These are phyloP conservation scores for Naganishia cerealis DNA, from an alignment of 1,284 basidiomycete genomes.

Conservation along the genomic window DNA sequence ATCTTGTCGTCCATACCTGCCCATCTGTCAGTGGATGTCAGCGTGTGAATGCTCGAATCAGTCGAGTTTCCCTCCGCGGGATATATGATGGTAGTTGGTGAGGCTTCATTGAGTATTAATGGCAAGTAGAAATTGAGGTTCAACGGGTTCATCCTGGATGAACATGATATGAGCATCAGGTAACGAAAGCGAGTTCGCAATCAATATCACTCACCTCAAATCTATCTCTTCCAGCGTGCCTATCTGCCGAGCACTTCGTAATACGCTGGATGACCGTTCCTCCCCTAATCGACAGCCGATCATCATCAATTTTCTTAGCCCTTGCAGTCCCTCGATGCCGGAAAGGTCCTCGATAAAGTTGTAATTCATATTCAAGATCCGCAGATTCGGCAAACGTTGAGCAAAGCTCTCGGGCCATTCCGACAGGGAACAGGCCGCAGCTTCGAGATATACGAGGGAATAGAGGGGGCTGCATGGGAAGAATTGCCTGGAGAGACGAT, in stretches of 20 bases:
- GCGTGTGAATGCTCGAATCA: conserved; percentile 8
- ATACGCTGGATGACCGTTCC: conserved; percentile 66
- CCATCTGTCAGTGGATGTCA: conserved; percentile 49
- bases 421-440: conserved; percentile 83
- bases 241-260: conserved; percentile 70
- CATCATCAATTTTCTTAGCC: conserved; percentile 76
- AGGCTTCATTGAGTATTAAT: conserved; percentile 60
- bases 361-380: conserved; percentile 91
- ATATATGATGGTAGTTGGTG: conserved; percentile 28
- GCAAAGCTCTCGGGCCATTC: conserved; percentile 69
- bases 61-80: conserved; percentile 28
- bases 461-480: conserved; percentile 66
- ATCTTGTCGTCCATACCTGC: conserved; percentile 72
- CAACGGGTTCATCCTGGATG: conserved; percentile 82
- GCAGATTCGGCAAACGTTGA: conserved; percentile 75
- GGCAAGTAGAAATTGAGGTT: conserved; percentile 93
- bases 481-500: conserved; percentile 53
- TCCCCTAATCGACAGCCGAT: conserved; percentile 73
- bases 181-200: neutral
- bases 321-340: conserved; percentile 68
- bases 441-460: conserved; percentile 87
- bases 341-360: conserved; percentile 78
- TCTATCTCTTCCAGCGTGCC: conserved; percentile 79
- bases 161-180: conserved; percentile 7
- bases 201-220: conserved; percentile 68